Base-by-base conservation (phyloP, 345 rosid genomes). In the Lepidium sativum region DNA sequence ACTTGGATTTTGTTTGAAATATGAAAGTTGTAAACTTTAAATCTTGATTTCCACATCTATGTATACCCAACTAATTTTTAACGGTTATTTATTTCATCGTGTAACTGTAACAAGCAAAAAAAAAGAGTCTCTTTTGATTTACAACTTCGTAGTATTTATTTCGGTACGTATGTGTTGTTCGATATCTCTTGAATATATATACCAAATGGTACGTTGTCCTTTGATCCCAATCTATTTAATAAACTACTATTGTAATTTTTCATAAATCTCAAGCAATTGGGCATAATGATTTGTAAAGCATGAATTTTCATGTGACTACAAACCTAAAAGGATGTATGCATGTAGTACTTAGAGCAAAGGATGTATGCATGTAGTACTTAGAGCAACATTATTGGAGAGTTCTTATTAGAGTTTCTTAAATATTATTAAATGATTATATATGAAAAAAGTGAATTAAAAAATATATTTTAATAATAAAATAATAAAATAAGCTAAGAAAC, bases 1-100 rank as follows among this genome's bases (percentile, higher is more conserved):
- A 63, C 69, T 64, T 70, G 62, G 62, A 59, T 74, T 67, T 68
- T 78, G 77, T 60, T 74, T 74, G 88, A 83, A 79, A 18, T 45
- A 54, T 29, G 78, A 40, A 73, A 68, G 71, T 60, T 54, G 3
- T 25, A 35, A 45, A 35, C 35, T 52, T 72, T 69, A 68, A 56
- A 13, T 27, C 6, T 64, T 57, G 70, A 63, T 71, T 63, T 44
- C 9, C 47, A 48, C 31, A 47, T 48, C 43, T 56, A 59, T 59
- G 16, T 29, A 49, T 31, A 34, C 11, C 13, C 35, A 58, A 15
- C 63, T 62, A 61, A 39, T 45, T 44, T 44, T 43, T 27, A 33
- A 8, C 37, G n/a, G 21, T 59, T 48, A 10, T 5, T 8, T 17
- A 29, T 40, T 41, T 15, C 42, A 65, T 43, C 15, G 42, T 65